phyloP scores from a whole-genome alignment of 768 basidiomycete genomes.

The Clavulina sp. region DNA sequence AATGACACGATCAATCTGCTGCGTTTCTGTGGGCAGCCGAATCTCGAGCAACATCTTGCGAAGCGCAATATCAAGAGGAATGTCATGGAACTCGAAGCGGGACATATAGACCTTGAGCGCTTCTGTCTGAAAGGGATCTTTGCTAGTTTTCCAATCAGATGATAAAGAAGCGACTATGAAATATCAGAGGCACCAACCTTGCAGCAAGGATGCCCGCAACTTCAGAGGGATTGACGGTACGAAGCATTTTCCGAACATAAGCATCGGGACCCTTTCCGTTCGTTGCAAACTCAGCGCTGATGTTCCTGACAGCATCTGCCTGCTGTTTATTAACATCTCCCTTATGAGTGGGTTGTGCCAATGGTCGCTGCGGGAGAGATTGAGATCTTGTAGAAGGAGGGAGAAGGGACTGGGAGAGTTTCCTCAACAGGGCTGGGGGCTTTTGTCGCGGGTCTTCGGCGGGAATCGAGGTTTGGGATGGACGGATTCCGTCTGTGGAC shows the following conservation, averaged over 20 bases:
- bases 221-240: constrained; percentile 57
- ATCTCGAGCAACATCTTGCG: constrained; percentile 83
- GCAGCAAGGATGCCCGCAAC: constrained; percentile 66
- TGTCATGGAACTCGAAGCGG: constrained; percentile 57
- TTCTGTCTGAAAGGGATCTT: constrained; percentile 47
- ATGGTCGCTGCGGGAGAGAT: no score
- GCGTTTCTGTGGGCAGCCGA: constrained; percentile 84
- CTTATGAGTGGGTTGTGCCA: no score
- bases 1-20: constrained; percentile 95
- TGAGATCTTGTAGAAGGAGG: no score
- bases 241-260: constrained; percentile 48
- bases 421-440: no score
- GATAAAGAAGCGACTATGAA: constrained; percentile 1
- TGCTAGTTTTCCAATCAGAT: constrained; percentile 25
- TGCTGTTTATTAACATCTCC: no score
- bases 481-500: no score
- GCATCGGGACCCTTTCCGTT: constrained; percentile 50
- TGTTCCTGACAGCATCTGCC: no score
- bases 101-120: constrained; percentile 57
- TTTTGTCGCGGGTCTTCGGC: no score
- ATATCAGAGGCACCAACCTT: constrained; percentile 30
- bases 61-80: constrained; percentile 82
- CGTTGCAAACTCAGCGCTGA: no score
- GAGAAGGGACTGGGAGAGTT: no score
- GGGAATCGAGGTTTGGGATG: no score